These are phyloP conservation scores for Nissolia schottii DNA, from an alignment of 306 rosid species.

Conservation along the genomic window DNA sequence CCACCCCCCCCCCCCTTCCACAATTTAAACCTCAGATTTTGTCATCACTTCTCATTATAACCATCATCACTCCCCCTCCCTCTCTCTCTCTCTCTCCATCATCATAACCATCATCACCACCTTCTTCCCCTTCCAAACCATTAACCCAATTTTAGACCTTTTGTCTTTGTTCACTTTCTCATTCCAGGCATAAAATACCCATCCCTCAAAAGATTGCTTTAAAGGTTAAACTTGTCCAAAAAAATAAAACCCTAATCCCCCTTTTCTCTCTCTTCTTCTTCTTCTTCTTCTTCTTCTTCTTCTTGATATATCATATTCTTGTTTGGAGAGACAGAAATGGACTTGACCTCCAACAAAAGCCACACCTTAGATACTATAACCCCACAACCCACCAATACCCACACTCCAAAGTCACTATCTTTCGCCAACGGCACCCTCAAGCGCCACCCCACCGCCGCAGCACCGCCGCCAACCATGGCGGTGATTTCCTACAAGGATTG, in stretches of 20 bases:
- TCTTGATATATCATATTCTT: slow-evolving; percentile 1
- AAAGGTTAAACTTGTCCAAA: slow-evolving; percentile 20
- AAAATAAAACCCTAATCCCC: slow-evolving; percentile 49
- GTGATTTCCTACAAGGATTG: slow-evolving; percentile 63
- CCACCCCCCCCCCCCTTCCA: too few relatives aligned
- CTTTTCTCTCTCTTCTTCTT: background rate
- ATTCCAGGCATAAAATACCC: slow-evolving; percentile 12
- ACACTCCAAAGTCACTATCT: slow-evolving; percentile 30
- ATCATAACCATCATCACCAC: slow-evolving; percentile 4
- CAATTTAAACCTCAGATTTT: slow-evolving; percentile 46
- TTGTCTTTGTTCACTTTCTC: background rate
- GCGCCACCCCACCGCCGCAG: slow-evolving; percentile 27
- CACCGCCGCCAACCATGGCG: background rate
- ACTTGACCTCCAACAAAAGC: slow-evolving; percentile 24
- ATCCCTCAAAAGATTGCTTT: background rate
- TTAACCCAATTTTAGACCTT: too few relatives aligned
- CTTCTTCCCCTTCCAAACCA: slow-evolving; percentile 14
- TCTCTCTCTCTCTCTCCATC: slow-evolving; percentile 6
- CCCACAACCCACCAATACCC: slow-evolving; percentile 33
- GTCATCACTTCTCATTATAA: slow-evolving; percentile 39
- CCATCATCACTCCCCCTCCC: slow-evolving; percentile 39
- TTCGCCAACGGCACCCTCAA: slow-evolving; percentile 53
- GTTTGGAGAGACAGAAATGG: slow-evolving; percentile 39
- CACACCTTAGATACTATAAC: slow-evolving; percentile 37
- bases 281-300: background rate